Base-by-base conservation (phyloP, 371 early-diverging fungal genomes). In the Mortierella sp. region DNA sequence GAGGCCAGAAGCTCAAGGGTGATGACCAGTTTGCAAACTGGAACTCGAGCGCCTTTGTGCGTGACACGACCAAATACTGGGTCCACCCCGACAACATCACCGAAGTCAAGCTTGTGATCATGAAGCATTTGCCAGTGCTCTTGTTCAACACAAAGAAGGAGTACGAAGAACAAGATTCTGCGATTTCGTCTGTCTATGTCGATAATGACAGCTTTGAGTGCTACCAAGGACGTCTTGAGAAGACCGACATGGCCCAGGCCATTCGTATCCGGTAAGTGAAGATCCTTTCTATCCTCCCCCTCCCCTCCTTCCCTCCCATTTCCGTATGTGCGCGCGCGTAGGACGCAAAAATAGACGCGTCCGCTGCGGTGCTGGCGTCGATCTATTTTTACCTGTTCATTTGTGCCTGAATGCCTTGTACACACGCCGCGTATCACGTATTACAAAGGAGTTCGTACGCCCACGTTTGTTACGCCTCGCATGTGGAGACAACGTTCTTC, bases 41-140 rank as follows among this genome's bases (percentile, higher is more conserved):
- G 71, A 63, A 64, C 60, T 66, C 66, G 48, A 45, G 19, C 41
- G 74, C 58, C n/a, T 93, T 95, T 86, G 94, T 96, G 13, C 87
- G 97, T 45, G 89, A 93, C 71, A 96, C 97, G 14, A 94, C 94
- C 49, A 96, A 99, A 84, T 99, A 98, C 82, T 99, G 99, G 99
- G 96, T 99, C 3, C 98, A 98, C 74, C 94, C 95, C 4, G 98
- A 99, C 80, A 99, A 99, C 79, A 93, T 99, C 49, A 95, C 95
- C 54, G 97, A 98, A 67, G 89, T 99, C 65, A 96, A 98, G 79
- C 86, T 94, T 56, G 85, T 90, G 62, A 96, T 99, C 63, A 87
- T 99, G 43, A 94, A 94, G 80, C 91, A 98, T 73, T 87, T 99
- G 34, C 99, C 99, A 17, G 97, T 99, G 28, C 87, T 98, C 55